phyloP scores from a whole-genome alignment of 1,139 yeast species.

The Candida sanyaensis region DNA sequence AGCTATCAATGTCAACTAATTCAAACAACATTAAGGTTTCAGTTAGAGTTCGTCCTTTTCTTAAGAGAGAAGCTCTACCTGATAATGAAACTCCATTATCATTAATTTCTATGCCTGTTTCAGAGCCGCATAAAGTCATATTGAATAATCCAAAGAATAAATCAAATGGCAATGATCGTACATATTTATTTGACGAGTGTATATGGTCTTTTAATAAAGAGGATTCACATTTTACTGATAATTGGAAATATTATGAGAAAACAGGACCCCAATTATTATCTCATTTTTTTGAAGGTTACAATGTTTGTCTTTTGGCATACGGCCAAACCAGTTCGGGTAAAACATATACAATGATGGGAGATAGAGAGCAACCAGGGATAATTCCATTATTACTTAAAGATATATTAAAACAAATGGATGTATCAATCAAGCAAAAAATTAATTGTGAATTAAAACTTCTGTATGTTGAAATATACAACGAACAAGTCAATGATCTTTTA shows the following conservation, averaged over 20 bases:
- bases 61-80: conserved; percentile 32
- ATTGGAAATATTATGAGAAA: conserved; percentile 48
- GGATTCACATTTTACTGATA: conserved; percentile 44
- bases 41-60: conserved; percentile 48
- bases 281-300: conserved; percentile 68
- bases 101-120: conserved; percentile 34
- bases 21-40: conserved; percentile 41
- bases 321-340: conserved; percentile 81
- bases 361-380: conserved; percentile 50
- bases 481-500: conserved; percentile 62
- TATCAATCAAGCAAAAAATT: conserved; percentile 38
- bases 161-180: conserved; percentile 22
- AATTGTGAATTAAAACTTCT: conserved; percentile 60
- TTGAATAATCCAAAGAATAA: conserved; percentile 21
- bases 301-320: conserved; percentile 74
- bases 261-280: conserved; percentile 62
- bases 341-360: conserved; percentile 76
- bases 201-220: conserved; percentile 54
- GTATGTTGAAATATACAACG: conserved; percentile 74
- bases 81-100: conserved; percentile 12
- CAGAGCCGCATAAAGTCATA: conserved; percentile 21
- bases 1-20: neutral
- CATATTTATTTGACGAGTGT: conserved; percentile 58
- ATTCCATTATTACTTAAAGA: conserved; percentile 61
- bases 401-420: conserved; percentile 48